Evolutionary conservation across 148 eudicot genomes (phyloP).

Genomic region (Rhododendron griersonianum): DNA sequence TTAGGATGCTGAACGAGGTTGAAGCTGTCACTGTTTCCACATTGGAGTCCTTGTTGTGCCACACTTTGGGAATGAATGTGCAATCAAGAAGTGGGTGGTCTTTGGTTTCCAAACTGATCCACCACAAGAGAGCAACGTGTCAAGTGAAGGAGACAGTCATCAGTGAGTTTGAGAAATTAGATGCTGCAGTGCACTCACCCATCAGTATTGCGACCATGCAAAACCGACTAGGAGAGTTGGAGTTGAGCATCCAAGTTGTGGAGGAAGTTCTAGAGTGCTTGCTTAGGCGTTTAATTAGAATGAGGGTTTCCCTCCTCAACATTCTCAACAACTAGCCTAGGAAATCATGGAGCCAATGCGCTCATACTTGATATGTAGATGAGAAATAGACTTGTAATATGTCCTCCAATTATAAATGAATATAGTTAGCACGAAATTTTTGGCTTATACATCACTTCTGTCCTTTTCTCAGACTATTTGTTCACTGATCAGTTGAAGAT

Average conservation of each 20-base stretch:
- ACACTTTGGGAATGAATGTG: slow-evolving; percentile 6
- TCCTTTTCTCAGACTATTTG: background rate
- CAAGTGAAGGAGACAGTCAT: background rate
- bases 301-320: slow-evolving; percentile 30
- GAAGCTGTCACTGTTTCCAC: slow-evolving; percentile 14
- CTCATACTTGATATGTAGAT: background rate
- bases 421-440: background rate
- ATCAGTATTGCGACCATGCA: slow-evolving; percentile 1
- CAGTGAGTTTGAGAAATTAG: slow-evolving; percentile 14
- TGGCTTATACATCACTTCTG: background rate
- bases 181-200: background rate
- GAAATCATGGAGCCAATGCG: background rate
- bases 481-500: background rate
- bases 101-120: slow-evolving; percentile 16
- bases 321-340: slow-evolving; percentile 17
- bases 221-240: slow-evolving; percentile 15
- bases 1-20: slow-evolving; percentile 13
- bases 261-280: slow-evolving; percentile 23
- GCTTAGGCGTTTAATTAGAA: slow-evolving; percentile 24
- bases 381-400: background rate
- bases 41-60: slow-evolving; percentile 19
- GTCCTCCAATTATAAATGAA: background rate
- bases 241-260: slow-evolving; percentile 12
- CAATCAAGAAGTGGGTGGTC: slow-evolving; percentile 15
- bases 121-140: background rate